Percentiles rank a stretch among this genome's conserved stretches.
Conservation (phyloP, 306 rosid species). For the Trichosanthes truncata region DNA sequence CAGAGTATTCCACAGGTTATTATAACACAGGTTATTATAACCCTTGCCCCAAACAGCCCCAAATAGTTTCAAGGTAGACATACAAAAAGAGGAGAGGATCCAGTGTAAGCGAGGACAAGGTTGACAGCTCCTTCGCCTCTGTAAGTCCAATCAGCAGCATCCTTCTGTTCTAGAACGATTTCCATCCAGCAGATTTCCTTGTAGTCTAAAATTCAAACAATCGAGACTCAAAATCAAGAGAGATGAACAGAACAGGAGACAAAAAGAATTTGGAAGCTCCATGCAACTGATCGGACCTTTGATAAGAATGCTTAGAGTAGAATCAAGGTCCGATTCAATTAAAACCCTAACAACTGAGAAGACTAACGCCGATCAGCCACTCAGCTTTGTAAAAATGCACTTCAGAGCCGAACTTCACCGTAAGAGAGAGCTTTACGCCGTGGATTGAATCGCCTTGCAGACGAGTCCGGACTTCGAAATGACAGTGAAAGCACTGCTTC, state of each 20-base stretch:
- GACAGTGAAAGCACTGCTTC: not conserved
- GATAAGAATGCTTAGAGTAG: not conserved
- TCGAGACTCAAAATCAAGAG: not conserved
- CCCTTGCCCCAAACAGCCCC: too few species aligned
- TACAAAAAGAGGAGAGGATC: constrained; percentile 59
- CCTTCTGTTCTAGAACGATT: constrained; percentile 27
- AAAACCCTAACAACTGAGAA: constrained; percentile 9
- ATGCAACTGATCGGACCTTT: not conserved
- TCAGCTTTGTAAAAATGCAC: not conserved
- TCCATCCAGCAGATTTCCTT: constrained; percentile 28
- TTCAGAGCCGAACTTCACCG: not conserved
- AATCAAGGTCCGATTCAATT: not conserved
- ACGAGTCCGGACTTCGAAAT: not conserved
- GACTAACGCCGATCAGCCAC: not conserved
- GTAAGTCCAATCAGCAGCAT: constrained; percentile 67
- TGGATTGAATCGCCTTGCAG: not conserved
- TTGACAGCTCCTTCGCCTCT: constrained; percentile 97
- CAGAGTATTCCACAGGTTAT: too few species aligned
- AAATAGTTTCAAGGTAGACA: not conserved
- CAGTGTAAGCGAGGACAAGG: constrained; percentile 64
- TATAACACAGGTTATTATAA: too few species aligned
- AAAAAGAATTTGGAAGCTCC: not conserved
- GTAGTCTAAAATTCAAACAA: constrained; percentile 14
- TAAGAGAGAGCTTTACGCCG: not conserved
- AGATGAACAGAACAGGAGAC: not conserved